Conservation (phyloP, 1,284 basidiomycete genomes). For the Cryptococcus wingfieldii region DNA sequence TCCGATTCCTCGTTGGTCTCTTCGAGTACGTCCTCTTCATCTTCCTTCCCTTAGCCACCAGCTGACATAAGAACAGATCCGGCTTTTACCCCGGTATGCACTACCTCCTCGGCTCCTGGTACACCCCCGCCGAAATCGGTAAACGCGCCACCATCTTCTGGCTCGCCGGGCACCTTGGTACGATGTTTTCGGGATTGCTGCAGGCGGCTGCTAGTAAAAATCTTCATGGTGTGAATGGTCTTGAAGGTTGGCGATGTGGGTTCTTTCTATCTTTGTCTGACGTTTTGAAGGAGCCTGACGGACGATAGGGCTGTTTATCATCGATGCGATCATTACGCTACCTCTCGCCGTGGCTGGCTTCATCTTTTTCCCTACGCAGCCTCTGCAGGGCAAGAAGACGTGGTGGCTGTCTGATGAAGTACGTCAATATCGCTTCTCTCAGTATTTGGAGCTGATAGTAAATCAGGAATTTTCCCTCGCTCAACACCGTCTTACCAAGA, state of each 20-base stretch:
- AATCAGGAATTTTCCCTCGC: conserved; percentile 12
- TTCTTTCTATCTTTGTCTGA: background rate
- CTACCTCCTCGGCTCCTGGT: conserved; percentile 37
- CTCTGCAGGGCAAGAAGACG: conserved; percentile 22
- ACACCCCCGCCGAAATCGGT: conserved; percentile 36
- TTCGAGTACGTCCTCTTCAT: conserved; percentile 19
- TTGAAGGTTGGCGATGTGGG: conserved; percentile 33
- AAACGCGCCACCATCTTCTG: conserved; percentile 41
- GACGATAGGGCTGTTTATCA: conserved; percentile 33
- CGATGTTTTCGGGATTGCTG: conserved; percentile 39
- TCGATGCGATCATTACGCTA: conserved; percentile 39
- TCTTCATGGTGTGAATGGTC: conserved; percentile 32
- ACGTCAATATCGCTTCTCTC: no score
- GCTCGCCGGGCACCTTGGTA: conserved; percentile 29
- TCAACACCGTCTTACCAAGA: conserved; percentile 15
- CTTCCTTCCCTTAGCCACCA: no score
- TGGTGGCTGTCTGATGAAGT: conserved; percentile 22
- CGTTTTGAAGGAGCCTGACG: background rate
- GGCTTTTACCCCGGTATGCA: conserved; percentile 39
- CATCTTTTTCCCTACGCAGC: conserved; percentile 34
- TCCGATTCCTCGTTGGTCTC: conserved; percentile 37
- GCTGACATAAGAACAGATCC: conserved; percentile 12
- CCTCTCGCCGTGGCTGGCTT: conserved; percentile 38
- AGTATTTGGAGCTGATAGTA: no score
- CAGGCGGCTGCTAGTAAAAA: conserved; percentile 39